A percentile compares a stretch with the other conserved stretches of the same genome.
These are phyloP conservation scores for Drechmeria coniospora DNA, from an alignment of 2,329 filamentous ascomycete genomes.

Conservation along the genomic window DNA sequence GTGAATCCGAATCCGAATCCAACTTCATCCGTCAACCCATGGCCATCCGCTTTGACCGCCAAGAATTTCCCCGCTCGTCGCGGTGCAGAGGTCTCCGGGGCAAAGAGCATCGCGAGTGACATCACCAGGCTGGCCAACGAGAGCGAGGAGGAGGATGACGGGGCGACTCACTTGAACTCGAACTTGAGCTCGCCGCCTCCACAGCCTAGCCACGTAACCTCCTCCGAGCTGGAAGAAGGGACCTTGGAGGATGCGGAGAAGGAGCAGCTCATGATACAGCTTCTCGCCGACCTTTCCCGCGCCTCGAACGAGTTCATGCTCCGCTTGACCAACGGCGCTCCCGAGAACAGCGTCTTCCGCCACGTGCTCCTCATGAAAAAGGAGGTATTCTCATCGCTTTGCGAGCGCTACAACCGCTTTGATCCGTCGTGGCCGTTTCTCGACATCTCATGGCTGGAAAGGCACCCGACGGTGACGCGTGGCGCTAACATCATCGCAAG, in stretches of 20 bases:
- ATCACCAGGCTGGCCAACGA: background rate
- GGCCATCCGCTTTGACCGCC: too few species aligned
- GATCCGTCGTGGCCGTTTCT: conserved; percentile 16
- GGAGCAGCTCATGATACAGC: conserved; percentile 1
- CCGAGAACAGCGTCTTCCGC: conserved; percentile 1
- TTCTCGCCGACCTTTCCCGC: conserved; percentile 1
- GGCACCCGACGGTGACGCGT: too few species aligned
- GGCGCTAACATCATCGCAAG: conserved; percentile 9
- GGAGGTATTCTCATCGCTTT: too few species aligned
- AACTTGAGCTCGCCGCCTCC: too few species aligned
- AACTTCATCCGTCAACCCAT: too few species aligned
- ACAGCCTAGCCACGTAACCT: too few species aligned
- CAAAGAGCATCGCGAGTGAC: conserved; percentile 2
- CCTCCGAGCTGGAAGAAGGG: too few species aligned
- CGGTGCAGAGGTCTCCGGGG: conserved; percentile 1
- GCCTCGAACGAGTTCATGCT: conserved; percentile 3
- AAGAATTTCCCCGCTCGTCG: too few species aligned
- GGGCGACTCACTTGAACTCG: too few species aligned
- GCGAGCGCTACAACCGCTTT: too few species aligned
- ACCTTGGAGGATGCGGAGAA: too few species aligned
- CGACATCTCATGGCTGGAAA: conserved; percentile 9
- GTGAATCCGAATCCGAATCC: too few species aligned
- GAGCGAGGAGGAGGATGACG: conserved; percentile 1
- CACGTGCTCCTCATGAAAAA: background rate
- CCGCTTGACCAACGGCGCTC: conserved; percentile 1